Evolutionary conservation across 805 yeast species (phyloP).

Genomic region (Clavispora asparagi): DNA sequence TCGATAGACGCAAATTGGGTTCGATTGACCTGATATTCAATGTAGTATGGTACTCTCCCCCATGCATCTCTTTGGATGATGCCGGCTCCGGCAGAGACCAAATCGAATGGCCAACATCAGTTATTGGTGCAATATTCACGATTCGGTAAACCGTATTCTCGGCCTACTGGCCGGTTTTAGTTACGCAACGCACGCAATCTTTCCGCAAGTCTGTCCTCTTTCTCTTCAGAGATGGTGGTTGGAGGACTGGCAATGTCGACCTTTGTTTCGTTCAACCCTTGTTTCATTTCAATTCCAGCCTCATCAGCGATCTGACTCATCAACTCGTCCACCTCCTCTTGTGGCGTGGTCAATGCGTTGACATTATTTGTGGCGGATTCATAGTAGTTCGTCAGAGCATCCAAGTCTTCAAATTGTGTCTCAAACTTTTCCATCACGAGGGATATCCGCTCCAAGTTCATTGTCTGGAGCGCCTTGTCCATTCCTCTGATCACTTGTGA

Average conservation of each 20-base stretch:
- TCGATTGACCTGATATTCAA: too few species aligned
- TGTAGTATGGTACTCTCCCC: too few species aligned
- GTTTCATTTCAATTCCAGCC: conserved; percentile 90
- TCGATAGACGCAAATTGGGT: too few species aligned
- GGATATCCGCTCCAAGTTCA: conserved; percentile 91
- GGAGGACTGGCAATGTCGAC: conserved; percentile 42
- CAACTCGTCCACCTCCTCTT: conserved; percentile 87
- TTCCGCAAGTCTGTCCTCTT: conserved; percentile 85
- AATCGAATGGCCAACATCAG: too few species aligned
- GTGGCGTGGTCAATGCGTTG: conserved; percentile 86
- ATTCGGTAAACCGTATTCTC: too few species aligned
- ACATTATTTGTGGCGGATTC: conserved; percentile 86
- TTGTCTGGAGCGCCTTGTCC: conserved; percentile 93
- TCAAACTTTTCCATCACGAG: conserved; percentile 97
- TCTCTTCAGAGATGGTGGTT: conserved; percentile 50
- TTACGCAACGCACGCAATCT: conserved; percentile 78
- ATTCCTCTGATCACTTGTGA: conserved; percentile 87
- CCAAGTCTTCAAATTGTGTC: conserved; percentile 91
- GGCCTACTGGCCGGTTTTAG: not conserved
- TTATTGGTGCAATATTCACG: too few species aligned
- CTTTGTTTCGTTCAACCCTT: conserved; percentile 66
- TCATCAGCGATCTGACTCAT: conserved; percentile 94
- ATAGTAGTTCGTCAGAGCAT: conserved; percentile 88
- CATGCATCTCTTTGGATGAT: too few species aligned
- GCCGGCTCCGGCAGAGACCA: too few species aligned